A percentile compares a stretch with the other conserved stretches of the same genome.
Evolutionary conservation across 371 early-diverging fungal species (phyloP).

Genomic region (Rhizomucor pusillus): DNA sequence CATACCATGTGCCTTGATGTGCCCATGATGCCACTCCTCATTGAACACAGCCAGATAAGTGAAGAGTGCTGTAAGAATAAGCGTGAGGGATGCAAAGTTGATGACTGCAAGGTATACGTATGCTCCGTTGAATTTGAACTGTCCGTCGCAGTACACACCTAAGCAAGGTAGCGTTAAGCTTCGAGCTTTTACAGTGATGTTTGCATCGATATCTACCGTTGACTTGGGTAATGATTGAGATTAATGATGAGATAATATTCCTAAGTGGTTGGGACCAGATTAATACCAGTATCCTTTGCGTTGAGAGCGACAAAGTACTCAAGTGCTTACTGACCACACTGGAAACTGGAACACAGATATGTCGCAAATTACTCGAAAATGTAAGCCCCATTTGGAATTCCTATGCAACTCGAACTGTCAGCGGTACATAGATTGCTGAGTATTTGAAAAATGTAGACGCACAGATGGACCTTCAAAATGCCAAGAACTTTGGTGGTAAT

Average conservation of each 20-base stretch:
- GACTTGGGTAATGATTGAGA: slow-evolving; percentile 37
- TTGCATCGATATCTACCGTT: too few relatives aligned
- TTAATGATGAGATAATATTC: slow-evolving; percentile 40
- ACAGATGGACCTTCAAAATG: slow-evolving; percentile 33
- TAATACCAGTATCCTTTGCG: too few relatives aligned
- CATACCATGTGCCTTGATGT: slow-evolving; percentile 45
- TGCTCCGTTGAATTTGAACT: slow-evolving; percentile 36
- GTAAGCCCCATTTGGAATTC: slow-evolving; percentile 49
- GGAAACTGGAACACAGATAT: slow-evolving; percentile 49
- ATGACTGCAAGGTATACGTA: slow-evolving; percentile 41
- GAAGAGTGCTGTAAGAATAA: slow-evolving; percentile 46
- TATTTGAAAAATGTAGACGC: slow-evolving; percentile 9
- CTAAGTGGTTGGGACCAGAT: too few relatives aligned
- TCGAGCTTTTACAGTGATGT: too few relatives aligned
- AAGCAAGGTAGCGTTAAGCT: slow-evolving; percentile 7
- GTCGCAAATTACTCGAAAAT: slow-evolving; percentile 43
- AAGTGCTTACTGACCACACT: slow-evolving; percentile 49
- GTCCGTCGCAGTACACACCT: slow-evolving; percentile 41
- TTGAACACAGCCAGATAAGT: slow-evolving; percentile 43
- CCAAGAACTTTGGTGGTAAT: slow-evolving; percentile 35
- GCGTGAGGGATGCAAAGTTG: slow-evolving; percentile 41
- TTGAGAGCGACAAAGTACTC: too few relatives aligned
- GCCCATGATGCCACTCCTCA: slow-evolving; percentile 37
- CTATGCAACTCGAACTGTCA: slow-evolving; percentile 19
- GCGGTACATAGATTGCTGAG: too few relatives aligned